phyloP scores from a whole-genome alignment of 495 filamentous ascomycete genomes.

The Patellaria atrata region DNA sequence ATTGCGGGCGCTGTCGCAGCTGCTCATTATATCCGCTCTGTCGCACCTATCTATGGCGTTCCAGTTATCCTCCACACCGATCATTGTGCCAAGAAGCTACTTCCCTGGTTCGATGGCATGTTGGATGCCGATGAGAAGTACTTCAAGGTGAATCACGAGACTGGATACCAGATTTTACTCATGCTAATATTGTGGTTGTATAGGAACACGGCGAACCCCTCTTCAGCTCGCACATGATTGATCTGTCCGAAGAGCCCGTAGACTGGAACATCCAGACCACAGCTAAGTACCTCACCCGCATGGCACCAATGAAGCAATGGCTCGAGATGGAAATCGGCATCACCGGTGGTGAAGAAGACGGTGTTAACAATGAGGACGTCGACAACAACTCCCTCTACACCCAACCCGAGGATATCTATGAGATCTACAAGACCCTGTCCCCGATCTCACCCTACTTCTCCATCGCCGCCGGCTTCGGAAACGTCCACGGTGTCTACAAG shows the following conservation, averaged over 20 bases:
- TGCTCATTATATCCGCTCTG: conserved; percentile 81
- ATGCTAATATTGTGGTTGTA: background rate
- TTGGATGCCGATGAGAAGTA: conserved; percentile 79
- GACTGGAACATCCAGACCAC: conserved; percentile 86
- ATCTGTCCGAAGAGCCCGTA: conserved; percentile 77
- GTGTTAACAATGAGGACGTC: conserved; percentile 73
- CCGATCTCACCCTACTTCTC: conserved; percentile 87
- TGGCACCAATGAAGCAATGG: conserved; percentile 56
- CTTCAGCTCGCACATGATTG: conserved; percentile 96
- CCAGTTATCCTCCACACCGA: conserved; percentile 83
- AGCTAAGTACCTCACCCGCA: conserved; percentile 38
- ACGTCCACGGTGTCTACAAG: conserved; percentile 98
- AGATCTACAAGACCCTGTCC: conserved; percentile 68
- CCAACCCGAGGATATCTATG: conserved; percentile 86
- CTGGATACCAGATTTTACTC: background rate
- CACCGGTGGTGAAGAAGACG: conserved; percentile 92
- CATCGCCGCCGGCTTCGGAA: conserved; percentile 96
- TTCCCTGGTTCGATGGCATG: conserved; percentile 85
- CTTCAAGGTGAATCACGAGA: conserved; percentile 50
- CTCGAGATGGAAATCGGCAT: conserved; percentile 98
- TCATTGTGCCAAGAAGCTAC: conserved; percentile 33
- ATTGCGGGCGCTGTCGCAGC: conserved; percentile 76
- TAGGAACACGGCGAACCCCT: conserved; percentile 79
- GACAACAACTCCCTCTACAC: conserved; percentile 97
- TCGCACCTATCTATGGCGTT: conserved; percentile 78